Percentiles rank a stretch among this genome's conserved stretches.
phyloP scores from a whole-genome alignment of 2,329 filamentous ascomycete genomes.

The Septoria petroselini region DNA sequence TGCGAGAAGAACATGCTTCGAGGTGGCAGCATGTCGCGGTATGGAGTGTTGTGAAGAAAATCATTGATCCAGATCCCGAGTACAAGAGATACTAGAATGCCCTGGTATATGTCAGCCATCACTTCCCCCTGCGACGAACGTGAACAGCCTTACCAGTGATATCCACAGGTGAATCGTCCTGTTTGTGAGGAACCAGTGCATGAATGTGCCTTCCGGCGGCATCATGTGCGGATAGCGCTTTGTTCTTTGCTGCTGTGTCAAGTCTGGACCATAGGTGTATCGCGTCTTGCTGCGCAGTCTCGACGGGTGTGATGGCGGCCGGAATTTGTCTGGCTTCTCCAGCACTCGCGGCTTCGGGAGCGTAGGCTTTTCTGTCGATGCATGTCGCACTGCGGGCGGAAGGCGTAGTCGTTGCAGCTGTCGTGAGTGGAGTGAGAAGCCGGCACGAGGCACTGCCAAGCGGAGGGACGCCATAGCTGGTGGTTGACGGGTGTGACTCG shows the following conservation, averaged over 20 bases:
- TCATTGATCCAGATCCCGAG: slow-evolving; percentile 71
- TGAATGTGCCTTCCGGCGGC: slow-evolving; percentile 75
- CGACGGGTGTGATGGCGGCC: slow-evolving; percentile 83
- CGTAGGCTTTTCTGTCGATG: slow-evolving; percentile 35
- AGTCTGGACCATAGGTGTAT: slow-evolving; percentile 69
- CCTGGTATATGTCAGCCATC: slow-evolving; percentile 40
- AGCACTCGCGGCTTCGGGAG: slow-evolving; percentile 65
- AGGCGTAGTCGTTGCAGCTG: slow-evolving; percentile 25
- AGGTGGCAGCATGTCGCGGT: slow-evolving; percentile 71
- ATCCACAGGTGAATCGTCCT: slow-evolving; percentile 75
- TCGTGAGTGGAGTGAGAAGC: slow-evolving; percentile 30
- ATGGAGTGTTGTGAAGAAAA: slow-evolving; percentile 76
- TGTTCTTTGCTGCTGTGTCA: slow-evolving; percentile 63
- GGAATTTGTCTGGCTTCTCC: slow-evolving; percentile 84
- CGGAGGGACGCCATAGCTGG: slow-evolving; percentile 13
- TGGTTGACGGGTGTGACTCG: neutral
- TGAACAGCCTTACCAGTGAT: slow-evolving; percentile 62
- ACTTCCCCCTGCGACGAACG: neutral
- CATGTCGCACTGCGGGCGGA: slow-evolving; percentile 28
- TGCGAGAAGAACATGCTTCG: slow-evolving; percentile 65
- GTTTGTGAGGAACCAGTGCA: slow-evolving; percentile 81
- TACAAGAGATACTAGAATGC: slow-evolving; percentile 67
- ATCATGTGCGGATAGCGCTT: slow-evolving; percentile 86
- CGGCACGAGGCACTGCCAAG: slow-evolving; percentile 19
- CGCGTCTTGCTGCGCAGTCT: slow-evolving; percentile 60